A percentile compares a stretch with the other conserved stretches of the same genome.
These are phyloP conservation scores for Apiosordaria backusii DNA, from an alignment of 495 filamentous ascomycete species.

Conservation along the genomic window DNA sequence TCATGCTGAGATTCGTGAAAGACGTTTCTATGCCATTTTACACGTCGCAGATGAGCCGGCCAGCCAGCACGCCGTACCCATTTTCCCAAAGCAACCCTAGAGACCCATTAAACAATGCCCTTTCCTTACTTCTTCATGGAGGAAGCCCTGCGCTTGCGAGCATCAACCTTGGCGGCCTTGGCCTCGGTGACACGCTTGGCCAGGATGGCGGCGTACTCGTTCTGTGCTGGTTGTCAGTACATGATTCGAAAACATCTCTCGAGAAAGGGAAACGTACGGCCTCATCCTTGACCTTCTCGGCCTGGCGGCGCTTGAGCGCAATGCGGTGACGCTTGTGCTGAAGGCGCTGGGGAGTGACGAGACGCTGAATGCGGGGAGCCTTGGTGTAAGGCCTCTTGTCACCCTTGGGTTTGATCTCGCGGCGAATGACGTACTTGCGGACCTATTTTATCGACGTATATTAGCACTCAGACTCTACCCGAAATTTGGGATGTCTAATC, in stretches of 20 bases:
- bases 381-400: slow-evolving; percentile 99
- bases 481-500: slow-evolving; percentile 46
- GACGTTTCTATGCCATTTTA: slow-evolving; percentile 28
- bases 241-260: background rate
- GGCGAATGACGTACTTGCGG: slow-evolving; percentile 98
- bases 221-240: slow-evolving; percentile 52
- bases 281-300: slow-evolving; percentile 95
- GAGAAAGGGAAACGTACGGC: slow-evolving; percentile 65
- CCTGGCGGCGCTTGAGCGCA: slow-evolving; percentile 93
- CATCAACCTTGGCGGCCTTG: slow-evolving; percentile 84
- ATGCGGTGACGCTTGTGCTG: slow-evolving; percentile 98
- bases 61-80: slow-evolving; percentile 35
- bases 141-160: slow-evolving; percentile 90
- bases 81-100: slow-evolving; percentile 35
- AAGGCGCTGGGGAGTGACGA: slow-evolving; percentile 98
- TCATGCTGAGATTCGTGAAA: slow-evolving; percentile 30
- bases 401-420: slow-evolving; percentile 89
- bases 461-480: slow-evolving; percentile 57
- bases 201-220: slow-evolving; percentile 89
- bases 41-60: slow-evolving; percentile 31
- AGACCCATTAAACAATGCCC: slow-evolving; percentile 43
- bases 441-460: slow-evolving; percentile 54
- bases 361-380: slow-evolving; percentile 97
- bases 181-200: slow-evolving; percentile 93
- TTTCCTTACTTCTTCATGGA: slow-evolving; percentile 84